phyloP scores from a whole-genome alignment of 1,139 yeast genomes.

The Magnusiomyces paraingens region DNA sequence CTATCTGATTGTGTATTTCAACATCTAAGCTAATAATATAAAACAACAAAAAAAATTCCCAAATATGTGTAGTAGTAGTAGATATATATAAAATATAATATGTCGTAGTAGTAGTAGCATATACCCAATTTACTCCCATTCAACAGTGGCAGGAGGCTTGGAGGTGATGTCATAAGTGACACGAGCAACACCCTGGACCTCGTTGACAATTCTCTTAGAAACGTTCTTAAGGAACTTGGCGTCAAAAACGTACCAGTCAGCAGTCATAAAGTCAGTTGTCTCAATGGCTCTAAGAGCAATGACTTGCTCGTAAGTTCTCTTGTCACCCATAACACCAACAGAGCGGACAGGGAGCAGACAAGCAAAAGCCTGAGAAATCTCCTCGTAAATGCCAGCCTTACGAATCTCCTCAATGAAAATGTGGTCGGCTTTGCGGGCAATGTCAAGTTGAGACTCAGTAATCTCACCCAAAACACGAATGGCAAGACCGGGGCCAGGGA shows the following conservation, averaged over 20 bases:
- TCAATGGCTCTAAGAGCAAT: conserved; percentile 98
- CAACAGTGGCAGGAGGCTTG: conserved; percentile 99
- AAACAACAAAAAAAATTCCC: neutral
- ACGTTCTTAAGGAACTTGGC: conserved; percentile 88
- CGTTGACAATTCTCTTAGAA: conserved; percentile 94
- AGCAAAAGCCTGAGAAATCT: conserved; percentile 97
- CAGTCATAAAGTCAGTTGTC: conserved; percentile 98
- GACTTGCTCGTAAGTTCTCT: conserved; percentile 98
- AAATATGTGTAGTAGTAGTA: neutral
- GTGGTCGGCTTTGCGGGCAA: conserved; percentile 95
- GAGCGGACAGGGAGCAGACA: conserved; percentile 94
- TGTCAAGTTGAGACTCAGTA: conserved; percentile 82
- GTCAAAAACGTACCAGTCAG: conserved; percentile 96
- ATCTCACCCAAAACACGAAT: conserved; percentile 97
- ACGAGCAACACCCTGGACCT: conserved; percentile 97
- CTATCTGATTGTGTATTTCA: neutral
- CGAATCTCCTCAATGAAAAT: conserved; percentile 94
- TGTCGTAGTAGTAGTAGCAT: neutral
- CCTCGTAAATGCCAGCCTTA: conserved; percentile 84
- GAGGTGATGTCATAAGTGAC: conserved; percentile 98
- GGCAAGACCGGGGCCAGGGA: conserved; percentile 99
- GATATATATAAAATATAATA: neutral
- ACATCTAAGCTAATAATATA: neutral
- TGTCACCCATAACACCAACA: conserved; percentile 99
- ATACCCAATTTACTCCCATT: conserved; percentile 69